Evolutionary conservation across 805 yeast genomes (phyloP), one percentile per base, ranked within the genome.

Genomic region (Spathaspora gorwiae): DNA sequence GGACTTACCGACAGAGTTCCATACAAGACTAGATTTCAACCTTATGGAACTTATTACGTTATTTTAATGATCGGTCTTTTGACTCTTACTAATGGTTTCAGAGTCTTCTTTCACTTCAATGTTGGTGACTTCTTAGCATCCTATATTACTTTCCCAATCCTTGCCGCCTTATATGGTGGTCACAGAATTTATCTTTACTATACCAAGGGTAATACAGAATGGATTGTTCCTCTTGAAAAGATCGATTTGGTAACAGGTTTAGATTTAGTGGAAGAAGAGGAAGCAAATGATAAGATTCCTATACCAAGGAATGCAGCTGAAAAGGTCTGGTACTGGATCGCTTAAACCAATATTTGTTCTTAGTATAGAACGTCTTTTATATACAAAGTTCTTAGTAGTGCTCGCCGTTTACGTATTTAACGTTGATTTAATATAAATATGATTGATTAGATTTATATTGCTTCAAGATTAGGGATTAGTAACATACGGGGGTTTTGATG

Each of bases 1-100:
- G 68, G 68, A 34, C 60, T 83, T 41, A 62, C 65, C 47, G 81
- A 79, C 42, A 75, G 86, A 56, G 70, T 80, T 31, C 79, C 87
- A 7, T 84, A 69, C 69, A 76, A 64, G 53, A 75, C 87, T 1
- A 62, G 66, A 27, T 64, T 75, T 26, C 85, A 80, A 62, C 83
- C 86, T 35, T 75, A 66, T 50, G 77, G 82, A 41, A 75, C 84
- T 4, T 82, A 76, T 56, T 76, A 76, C 48, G 74, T 79, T 6
- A 62, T 83, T 31, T 52, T 68, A 35, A 60, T 81, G 49, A 72
- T 83, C 45, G 47, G 71, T 5, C 29, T 85, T n/a, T 56, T 85
- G 43, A 66, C 83, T 29, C 42, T 85, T 39, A 83, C 90, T n/a
- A 84, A 85, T 54, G 90, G 90, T 46, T 85, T 81, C 57, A 82